These are phyloP conservation scores for Dorcoceras hygrometricum DNA, from an alignment of 257 asterid genomes.

Conservation along the genomic window DNA sequence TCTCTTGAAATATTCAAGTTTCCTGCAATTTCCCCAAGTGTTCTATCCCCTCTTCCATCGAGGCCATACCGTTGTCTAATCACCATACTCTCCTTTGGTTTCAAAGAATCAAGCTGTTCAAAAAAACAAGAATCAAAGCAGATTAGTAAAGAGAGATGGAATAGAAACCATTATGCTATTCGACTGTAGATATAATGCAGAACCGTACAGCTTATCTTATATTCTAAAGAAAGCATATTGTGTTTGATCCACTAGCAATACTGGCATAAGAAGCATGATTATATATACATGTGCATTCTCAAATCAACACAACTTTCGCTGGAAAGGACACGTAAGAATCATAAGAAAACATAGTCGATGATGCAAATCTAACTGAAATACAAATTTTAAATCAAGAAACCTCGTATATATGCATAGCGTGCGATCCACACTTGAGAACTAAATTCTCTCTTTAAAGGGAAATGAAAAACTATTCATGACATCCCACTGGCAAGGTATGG, in stretches of 20 bases:
- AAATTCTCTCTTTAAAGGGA: too few species aligned
- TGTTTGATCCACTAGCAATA: neutral
- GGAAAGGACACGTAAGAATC: neutral
- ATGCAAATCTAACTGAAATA: neutral
- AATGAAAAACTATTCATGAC: too few species aligned
- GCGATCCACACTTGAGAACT: neutral
- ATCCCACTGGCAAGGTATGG: too few species aligned
- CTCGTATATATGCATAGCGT: neutral
- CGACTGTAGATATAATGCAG: neutral
- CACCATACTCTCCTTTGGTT: constrained; percentile 94
- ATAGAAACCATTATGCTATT: neutral
- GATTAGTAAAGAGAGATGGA: neutral
- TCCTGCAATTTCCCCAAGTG: constrained; percentile 94
- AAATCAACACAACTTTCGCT: neutral
- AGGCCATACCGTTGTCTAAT: constrained; percentile 93
- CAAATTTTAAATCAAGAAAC: neutral
- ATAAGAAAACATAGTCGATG: neutral
- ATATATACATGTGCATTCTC: neutral
- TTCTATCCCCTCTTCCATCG: constrained; percentile 85
- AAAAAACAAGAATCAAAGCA: constrained; percentile 1
- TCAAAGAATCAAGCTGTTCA: constrained; percentile 92
- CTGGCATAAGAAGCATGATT: neutral
- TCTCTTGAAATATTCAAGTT: constrained; percentile 87
- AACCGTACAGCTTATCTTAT: too few species aligned
- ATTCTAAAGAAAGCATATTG: neutral